These are phyloP conservation scores for Rhodotorula graminis DNA, from an alignment of 768 basidiomycete genomes.

Conservation along the genomic window DNA sequence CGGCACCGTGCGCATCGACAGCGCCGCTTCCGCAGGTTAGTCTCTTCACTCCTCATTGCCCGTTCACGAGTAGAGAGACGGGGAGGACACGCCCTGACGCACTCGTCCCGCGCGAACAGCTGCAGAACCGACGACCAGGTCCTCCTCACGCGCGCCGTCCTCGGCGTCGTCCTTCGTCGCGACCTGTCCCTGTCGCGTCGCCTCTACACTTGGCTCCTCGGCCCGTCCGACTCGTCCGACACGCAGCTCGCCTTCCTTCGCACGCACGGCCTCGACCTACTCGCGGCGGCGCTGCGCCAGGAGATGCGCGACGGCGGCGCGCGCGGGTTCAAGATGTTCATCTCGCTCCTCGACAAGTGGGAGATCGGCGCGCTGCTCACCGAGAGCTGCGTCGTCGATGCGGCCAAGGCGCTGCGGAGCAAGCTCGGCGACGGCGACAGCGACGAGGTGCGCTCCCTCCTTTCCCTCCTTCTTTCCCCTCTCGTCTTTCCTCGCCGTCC, in stretches of 20 bases:
- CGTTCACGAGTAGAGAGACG: too few species aligned
- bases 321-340: slow-evolving; percentile 75
- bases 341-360: slow-evolving; percentile 93
- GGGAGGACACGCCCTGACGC: too few species aligned
- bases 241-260: slow-evolving; percentile 67
- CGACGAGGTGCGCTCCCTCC: slow-evolving; percentile 48
- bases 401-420: slow-evolving; percentile 62
- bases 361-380: slow-evolving; percentile 82
- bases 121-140: slow-evolving; percentile 65
- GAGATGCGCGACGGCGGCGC: slow-evolving; percentile 16
- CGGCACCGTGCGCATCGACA: slow-evolving; percentile 69
- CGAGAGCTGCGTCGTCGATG: slow-evolving; percentile 69
- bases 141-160: slow-evolving; percentile 80
- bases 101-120: slow-evolving; percentile 2
- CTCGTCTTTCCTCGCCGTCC: too few species aligned
- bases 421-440: slow-evolving; percentile 50
- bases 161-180: slow-evolving; percentile 80
- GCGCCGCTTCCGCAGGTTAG: slow-evolving; percentile 57
- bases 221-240: slow-evolving; percentile 70
- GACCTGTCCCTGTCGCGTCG: slow-evolving; percentile 90
- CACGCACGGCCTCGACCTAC: slow-evolving; percentile 64
- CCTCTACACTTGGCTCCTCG: slow-evolving; percentile 87
- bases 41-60: too few species aligned
- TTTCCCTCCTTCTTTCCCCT: not conserved
- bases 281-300: slow-evolving; percentile 64